These are phyloP conservation scores for Camellia sinensis DNA, from an alignment of 148 eudicot species.

Conservation along the genomic window DNA sequence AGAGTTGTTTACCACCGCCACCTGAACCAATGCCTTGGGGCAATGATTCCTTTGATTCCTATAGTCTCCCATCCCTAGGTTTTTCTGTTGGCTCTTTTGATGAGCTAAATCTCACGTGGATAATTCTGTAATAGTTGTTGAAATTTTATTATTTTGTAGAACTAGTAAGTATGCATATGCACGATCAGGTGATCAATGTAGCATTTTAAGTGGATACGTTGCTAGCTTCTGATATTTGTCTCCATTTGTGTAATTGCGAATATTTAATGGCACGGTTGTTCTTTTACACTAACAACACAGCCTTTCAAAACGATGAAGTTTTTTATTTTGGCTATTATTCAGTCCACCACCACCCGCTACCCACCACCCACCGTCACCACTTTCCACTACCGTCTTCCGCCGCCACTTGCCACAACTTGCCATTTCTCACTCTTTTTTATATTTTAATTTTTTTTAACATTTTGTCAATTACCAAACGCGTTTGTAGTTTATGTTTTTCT, in stretches of 20 bases:
- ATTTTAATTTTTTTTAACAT: no score
- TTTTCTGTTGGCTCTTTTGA: background rate
- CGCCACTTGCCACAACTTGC: no score
- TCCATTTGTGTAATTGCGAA: background rate
- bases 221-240: background rate
- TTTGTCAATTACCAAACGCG: no score
- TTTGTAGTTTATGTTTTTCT: no score
- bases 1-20: no score
- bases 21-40: no score
- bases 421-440: no score
- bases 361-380: no score
- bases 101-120: background rate
- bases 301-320: conserved; percentile 74
- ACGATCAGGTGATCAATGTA: background rate
- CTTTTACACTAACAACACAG: conserved; percentile 45
- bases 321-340: conserved; percentile 61
- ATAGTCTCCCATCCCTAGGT: background rate
- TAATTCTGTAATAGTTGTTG: background rate
- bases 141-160: background rate
- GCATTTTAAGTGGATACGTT: background rate
- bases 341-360: no score
- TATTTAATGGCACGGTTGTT: background rate
- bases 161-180: background rate
- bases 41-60: background rate
- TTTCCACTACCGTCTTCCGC: no score